Conservation (phyloP, 768 basidiomycete species). For the Pleurotus sapidus region DNA sequence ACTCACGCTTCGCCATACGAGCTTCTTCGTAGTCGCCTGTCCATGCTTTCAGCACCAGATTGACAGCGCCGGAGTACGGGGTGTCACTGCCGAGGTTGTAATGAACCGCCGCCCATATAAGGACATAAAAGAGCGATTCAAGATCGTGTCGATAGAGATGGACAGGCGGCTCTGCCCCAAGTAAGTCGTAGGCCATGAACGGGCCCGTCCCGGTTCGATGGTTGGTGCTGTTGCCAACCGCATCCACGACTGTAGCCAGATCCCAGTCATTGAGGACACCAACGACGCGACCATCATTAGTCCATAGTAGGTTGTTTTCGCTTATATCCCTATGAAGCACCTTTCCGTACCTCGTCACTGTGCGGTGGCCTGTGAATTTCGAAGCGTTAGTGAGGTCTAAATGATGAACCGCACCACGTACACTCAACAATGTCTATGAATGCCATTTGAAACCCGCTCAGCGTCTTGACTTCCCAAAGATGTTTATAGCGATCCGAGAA, state of each 20-base stretch:
- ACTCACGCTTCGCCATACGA: too few relatives aligned
- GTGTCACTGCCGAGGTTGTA: conserved; percentile 13
- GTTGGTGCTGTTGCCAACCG: background rate
- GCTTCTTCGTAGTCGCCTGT: too few relatives aligned
- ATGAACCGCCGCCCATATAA: conserved; percentile 19
- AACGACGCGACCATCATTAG: background rate
- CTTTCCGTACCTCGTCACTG: conserved; percentile 13
- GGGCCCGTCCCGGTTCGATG: conserved; percentile 22
- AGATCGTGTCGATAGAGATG: conserved; percentile 24
- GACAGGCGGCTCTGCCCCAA: conserved; percentile 9
- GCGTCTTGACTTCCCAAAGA: conserved; percentile 17
- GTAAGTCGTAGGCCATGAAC: conserved; percentile 26
- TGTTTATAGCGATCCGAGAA: conserved; percentile 16
- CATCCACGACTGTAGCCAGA: conserved; percentile 12
- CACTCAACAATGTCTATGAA: conserved; percentile 29
- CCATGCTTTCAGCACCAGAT: too few relatives aligned
- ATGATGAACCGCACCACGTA: conserved; percentile 10
- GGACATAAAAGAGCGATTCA: conserved; percentile 23
- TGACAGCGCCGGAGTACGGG: too few relatives aligned
- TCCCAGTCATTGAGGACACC: conserved; percentile 28
- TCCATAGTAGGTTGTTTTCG: conserved; percentile 25
- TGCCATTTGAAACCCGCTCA: conserved; percentile 22
- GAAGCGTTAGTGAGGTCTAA: background rate
- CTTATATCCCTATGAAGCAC: conserved; percentile 29
- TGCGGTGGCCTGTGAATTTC: conserved; percentile 18